phyloP scores from a whole-genome alignment of 257 asterid species.

The Catharanthus roseus region DNA sequence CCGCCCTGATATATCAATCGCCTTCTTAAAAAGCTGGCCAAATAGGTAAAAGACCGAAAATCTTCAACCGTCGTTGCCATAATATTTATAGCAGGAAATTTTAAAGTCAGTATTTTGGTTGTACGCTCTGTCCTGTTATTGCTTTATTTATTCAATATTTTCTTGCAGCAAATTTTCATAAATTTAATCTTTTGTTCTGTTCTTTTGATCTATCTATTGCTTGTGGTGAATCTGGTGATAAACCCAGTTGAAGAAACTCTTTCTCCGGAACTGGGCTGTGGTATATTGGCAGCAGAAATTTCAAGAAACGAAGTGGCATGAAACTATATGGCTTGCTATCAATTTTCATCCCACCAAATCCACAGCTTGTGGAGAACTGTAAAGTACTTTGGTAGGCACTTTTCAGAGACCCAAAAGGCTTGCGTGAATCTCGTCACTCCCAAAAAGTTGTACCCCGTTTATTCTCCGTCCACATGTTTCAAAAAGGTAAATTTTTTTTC shows the following conservation, averaged over 20 bases:
- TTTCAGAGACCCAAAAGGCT: constrained; percentile 22
- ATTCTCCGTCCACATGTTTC: constrained; percentile 25
- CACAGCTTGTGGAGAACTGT: constrained; percentile 40
- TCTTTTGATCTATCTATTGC: too few species aligned
- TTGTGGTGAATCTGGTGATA: too few species aligned
- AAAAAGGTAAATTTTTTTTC: constrained; percentile 31
- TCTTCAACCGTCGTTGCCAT: too few species aligned
- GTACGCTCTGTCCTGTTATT: too few species aligned
- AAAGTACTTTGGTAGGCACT: constrained; percentile 32
- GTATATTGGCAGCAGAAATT: neutral
- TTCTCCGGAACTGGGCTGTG: neutral
- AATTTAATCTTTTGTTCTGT: too few species aligned
- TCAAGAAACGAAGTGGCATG: constrained; percentile 10
- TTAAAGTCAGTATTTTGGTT: too few species aligned
- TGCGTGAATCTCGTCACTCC: constrained; percentile 17
- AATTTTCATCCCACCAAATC: constrained; percentile 31
- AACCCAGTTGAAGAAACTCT: neutral
- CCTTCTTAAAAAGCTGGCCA: too few species aligned
- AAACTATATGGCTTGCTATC: constrained; percentile 55
- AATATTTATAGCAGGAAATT: too few species aligned
- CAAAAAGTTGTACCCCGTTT: constrained; percentile 20
- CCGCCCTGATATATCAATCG: too few species aligned
- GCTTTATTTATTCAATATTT: too few species aligned
- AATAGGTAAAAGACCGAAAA: too few species aligned
- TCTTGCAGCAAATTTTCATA: too few species aligned